Base-by-base conservation (phyloP, 768 basidiomycete species). In the Tulasnella sp. region DNA sequence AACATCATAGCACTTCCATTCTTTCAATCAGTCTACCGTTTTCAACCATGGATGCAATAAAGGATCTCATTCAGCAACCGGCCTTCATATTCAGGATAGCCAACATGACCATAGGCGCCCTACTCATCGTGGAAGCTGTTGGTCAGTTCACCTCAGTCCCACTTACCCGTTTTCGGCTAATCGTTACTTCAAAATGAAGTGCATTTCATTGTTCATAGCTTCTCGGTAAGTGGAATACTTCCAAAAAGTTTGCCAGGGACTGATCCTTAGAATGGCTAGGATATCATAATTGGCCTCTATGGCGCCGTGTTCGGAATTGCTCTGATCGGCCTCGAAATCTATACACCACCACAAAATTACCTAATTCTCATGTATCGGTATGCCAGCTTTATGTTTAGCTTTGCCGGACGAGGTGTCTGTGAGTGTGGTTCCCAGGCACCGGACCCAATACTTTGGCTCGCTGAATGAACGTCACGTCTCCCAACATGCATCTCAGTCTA, bases 391-490 rank as follows among this genome's bases (percentile, higher is more conserved):
- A 67, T 72, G 66, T 70, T 70, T 51, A 68, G 67, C 2, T 72
- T 70, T 61, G 61, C 67, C 11, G 71, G 71, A 7, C 66, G 71
- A 52, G 71, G 71, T 51, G 70, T 70, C 51, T 70, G 71, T 72
- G 61, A 69, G 70, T 69, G 15, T 15, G 15, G 15, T 38, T 38
- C 15, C 34, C 5, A 7, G 34, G 34, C 34, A 38, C 5, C 34
- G 15, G 34, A 38, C 34, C 5, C 34, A 7, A 15, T 15, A 15
- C 34, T 38, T 38, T 15, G 5, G 7, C 5, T 38, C 7, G 7
- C 34, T 15, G 7, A 38, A 15, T 15, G 15, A 38, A 7, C 5
- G 7, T 38, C 7, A 38, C 34, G 5, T 38, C 34, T 15, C 5
- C 15, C 34, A 38, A 38, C 34, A 38, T 38, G 7, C 34, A 15